Evolutionary conservation across 1,284 basidiomycete genomes (phyloP), one percentile per base, ranked within the genome.

Genomic region (Cerioporus squamosus): DNA sequence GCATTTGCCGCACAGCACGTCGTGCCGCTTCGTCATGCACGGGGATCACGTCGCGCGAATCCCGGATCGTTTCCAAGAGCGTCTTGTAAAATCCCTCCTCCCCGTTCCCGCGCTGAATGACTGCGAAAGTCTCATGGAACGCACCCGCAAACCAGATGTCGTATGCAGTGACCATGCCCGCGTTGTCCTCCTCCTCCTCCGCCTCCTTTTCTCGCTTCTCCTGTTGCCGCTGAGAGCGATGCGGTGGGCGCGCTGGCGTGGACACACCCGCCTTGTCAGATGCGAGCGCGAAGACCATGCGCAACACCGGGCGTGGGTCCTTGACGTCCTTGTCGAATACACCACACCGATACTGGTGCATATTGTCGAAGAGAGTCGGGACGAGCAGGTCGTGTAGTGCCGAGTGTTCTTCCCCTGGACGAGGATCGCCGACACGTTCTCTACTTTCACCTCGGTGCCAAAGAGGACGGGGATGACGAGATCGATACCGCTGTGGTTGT

Each of bases 341-440:
- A 48, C 48, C 48, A 31, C 48, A 51, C 9, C 14, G 26, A 43
- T 51, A 56, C 9, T 48, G 54, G 43, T 56, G 38, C 48, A 56
- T 56, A 14, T 7, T 33, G 26, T 12, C 17, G 40, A 55, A 55
- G 22, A 55, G n/a, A n/a, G n/a, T n/a, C n/a, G n/a, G n/a, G n/a
- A 18, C 33, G 20, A 14, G 5, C 22, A 15, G 12, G 53, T 29
- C 40, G 23, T 23, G 26, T 52, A 57, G 15, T 47, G n/a, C 49
- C 44, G 45, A 26, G 70, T 64, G 45, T 71, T 74, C 63, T 67
- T 74, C 43, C 62, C 59, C 53, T 74, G 72, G 20, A 67, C 50
- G 15, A 74, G 36, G 49, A 73, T 63, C 12, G 62, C 68, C 18
- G 59, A 56, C 29, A 72, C 61, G 24, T 68, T 62, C 52, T 15